phyloP scores from a whole-genome alignment of 2,329 filamentous ascomycete species.

The Sclerotinia glacialis region DNA sequence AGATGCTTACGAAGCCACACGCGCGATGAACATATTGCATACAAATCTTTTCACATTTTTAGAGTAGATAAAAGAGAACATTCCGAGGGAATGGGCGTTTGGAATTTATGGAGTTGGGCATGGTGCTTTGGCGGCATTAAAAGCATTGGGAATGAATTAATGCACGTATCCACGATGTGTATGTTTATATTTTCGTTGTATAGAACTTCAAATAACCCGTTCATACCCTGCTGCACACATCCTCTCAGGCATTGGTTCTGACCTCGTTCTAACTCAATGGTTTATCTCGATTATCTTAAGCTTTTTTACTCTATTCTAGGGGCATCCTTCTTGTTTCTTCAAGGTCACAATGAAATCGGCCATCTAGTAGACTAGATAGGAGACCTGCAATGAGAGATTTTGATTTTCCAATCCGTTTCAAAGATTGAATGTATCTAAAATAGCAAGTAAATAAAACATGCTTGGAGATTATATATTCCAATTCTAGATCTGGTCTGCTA shows the following conservation, averaged over 20 bases:
- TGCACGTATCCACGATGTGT: conserved; percentile 15
- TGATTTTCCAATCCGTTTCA: background rate
- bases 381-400: background rate
- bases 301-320: background rate
- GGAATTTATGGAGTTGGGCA: conserved; percentile 2
- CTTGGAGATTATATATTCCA: background rate
- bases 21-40: conserved; percentile 93
- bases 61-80: conserved; percentile 47
- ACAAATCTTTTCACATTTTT: conserved; percentile 96
- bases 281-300: background rate
- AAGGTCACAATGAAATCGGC: background rate
- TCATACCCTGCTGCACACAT: conserved; percentile 3
- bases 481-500: background rate
- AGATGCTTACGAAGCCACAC: conserved; percentile 82
- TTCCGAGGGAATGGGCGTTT: conserved; percentile 12
- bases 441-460: too few species aligned
- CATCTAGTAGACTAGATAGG: background rate
- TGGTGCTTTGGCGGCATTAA: conserved; percentile 14
- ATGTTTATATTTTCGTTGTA: conserved; percentile 14
- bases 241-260: background rate
- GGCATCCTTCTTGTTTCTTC: background rate
- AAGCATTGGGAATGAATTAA: conserved; percentile 4
- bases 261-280: background rate
- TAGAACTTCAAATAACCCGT: background rate
- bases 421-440: background rate